Conservation (phyloP, 73 alveolate species). For the Paramecium sexaurelia region DNA sequence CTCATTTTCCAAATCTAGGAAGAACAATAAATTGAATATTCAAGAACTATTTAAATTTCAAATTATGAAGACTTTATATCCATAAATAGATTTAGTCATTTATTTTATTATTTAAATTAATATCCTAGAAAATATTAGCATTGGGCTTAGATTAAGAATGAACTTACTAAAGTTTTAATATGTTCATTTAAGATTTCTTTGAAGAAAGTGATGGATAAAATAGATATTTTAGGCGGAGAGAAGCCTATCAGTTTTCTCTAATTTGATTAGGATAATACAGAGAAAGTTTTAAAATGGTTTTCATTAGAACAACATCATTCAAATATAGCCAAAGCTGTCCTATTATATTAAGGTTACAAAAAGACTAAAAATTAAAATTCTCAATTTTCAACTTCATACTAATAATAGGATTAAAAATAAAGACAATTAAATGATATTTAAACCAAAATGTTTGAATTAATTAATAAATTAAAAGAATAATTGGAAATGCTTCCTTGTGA, state of each 20-base stretch:
- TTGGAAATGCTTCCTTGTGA: not conserved
- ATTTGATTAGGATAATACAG: not conserved
- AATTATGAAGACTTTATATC: not conserved
- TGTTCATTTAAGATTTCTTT: not conserved
- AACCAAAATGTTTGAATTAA: not conserved
- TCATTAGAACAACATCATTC: slow-evolving; percentile 4
- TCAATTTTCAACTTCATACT: not conserved
- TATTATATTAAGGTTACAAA: not conserved
- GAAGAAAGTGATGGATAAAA: not conserved
- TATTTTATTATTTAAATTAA: not conserved
- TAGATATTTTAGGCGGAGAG: slow-evolving; percentile 1
- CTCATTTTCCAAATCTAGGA: not conserved
- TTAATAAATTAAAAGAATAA: not conserved
- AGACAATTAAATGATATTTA: not conserved
- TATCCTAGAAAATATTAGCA: not conserved
- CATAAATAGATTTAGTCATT: not conserved
- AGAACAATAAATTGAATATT: not conserved
- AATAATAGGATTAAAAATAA: not conserved
- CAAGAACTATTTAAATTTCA: not conserved
- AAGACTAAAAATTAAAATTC: not conserved
- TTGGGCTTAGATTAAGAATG: not conserved
- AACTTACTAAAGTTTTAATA: not conserved
- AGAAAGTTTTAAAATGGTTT: not conserved
- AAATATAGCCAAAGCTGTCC: not conserved
- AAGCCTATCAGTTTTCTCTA: not conserved